Percentiles rank a stretch among this genome's conserved stretches.
Evolutionary conservation across 345 rosid genomes (phyloP).

Genomic region (Syzygium grande): DNA sequence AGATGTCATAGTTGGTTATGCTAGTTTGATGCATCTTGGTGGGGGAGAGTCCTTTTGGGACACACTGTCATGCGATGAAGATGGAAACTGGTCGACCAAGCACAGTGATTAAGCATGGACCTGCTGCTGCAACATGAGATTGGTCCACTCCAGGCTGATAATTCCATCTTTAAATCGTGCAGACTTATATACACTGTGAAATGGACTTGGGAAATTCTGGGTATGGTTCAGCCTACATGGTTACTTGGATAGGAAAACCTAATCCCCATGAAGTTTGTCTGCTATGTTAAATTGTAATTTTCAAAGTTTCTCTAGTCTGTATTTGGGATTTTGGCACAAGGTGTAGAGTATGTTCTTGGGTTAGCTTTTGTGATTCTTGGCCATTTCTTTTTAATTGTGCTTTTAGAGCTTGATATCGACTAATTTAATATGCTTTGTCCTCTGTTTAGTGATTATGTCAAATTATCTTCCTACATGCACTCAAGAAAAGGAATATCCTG

Average conservation of each 20-base stretch:
- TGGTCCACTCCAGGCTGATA: neutral
- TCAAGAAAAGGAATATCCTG: neutral
- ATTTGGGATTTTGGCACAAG: neutral
- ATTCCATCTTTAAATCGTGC: neutral
- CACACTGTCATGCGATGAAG: neutral
- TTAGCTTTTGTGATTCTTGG: neutral
- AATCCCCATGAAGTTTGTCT: neutral
- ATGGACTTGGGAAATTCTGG: neutral
- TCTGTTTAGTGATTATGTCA: neutral
- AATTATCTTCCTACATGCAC: neutral
- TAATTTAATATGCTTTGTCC: neutral
- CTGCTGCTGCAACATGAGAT: neutral
- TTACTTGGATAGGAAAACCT: neutral
- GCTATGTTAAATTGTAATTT: neutral
- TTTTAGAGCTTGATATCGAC: neutral
- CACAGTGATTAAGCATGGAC: neutral
- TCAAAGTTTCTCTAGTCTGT: neutral
- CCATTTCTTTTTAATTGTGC: neutral
- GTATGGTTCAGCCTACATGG: neutral
- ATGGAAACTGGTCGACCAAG: neutral
- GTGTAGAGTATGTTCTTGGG: neutral
- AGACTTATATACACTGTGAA: neutral
- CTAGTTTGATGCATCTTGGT: neutral
- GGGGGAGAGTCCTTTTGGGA: too few relatives aligned
- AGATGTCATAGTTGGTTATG: neutral